phyloP scores from a whole-genome alignment of 495 filamentous ascomycete species.

The Amphirosellinia nigrospora region DNA sequence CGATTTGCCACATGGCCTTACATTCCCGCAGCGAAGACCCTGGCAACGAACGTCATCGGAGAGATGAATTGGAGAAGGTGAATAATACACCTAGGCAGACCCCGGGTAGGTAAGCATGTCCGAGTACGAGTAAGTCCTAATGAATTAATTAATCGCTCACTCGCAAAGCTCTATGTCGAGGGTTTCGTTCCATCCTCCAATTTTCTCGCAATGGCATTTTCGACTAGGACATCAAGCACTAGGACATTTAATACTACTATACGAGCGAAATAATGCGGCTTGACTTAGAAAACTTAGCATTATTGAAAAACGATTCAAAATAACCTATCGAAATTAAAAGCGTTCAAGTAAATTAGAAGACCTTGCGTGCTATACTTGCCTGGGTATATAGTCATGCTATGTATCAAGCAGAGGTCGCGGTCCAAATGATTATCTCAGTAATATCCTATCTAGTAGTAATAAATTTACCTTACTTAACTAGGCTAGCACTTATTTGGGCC shows the following conservation, averaged over 20 bases:
- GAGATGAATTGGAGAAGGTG: neutral
- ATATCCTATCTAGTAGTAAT: no score
- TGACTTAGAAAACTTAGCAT: no score
- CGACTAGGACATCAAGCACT: neutral
- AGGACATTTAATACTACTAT: no score
- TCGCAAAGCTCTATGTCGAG: neutral
- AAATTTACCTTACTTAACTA: no score
- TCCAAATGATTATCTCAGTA: no score
- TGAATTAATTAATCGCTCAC: neutral
- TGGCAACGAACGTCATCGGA: neutral
- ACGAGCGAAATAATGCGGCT: neutral
- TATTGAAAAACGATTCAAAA: no score
- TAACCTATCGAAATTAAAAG: no score
- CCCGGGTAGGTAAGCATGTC: neutral
- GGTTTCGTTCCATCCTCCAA: neutral
- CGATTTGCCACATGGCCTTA: neutral
- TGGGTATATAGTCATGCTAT: no score
- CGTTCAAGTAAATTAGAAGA: no score
- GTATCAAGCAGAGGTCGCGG: no score
- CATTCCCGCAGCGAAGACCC: conserved; percentile 8
- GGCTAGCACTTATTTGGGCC: no score
- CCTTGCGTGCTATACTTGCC: no score
- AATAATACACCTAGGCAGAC: neutral
- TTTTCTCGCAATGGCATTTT: neutral
- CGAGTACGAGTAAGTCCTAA: neutral